Percentiles rank a stretch among this genome's conserved stretches.
These are phyloP conservation scores for Centaurea solstitialis DNA, from an alignment of 129 eudicot species.

Conservation along the genomic window DNA sequence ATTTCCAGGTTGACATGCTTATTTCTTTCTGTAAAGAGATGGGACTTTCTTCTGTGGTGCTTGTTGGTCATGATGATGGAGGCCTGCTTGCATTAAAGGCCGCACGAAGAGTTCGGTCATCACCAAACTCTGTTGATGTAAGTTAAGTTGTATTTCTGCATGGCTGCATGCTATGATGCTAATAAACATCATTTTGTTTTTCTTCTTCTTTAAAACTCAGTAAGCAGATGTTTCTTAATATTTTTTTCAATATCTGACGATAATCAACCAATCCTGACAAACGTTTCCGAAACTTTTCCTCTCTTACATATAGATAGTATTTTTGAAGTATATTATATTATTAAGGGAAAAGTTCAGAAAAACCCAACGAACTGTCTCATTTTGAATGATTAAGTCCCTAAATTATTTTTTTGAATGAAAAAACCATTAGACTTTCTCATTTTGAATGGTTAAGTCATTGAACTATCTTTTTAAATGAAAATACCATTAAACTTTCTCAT, in stretches of 20 bases:
- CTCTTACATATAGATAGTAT: background rate
- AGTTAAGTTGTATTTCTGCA: slow-evolving; percentile 28
- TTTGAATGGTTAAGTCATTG: no score
- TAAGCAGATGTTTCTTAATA: background rate
- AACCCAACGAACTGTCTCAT: no score
- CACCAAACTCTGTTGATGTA: slow-evolving; percentile 61
- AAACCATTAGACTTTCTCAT: no score
- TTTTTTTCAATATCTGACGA: background rate
- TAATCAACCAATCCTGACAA: background rate
- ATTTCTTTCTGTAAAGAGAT: slow-evolving; percentile 78
- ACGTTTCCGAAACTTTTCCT: background rate
- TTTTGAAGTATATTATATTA: background rate
- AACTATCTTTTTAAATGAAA: no score
- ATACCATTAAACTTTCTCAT: no score
- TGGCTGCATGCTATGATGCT: background rate
- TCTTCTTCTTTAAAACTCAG: background rate
- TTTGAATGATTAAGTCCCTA: no score
- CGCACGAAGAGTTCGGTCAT: slow-evolving; percentile 67
- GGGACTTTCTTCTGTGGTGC: slow-evolving; percentile 91
- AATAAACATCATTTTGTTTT: slow-evolving; percentile 3
- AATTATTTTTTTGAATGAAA: no score
- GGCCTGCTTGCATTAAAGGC: slow-evolving; percentile 95
- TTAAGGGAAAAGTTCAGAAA: no score
- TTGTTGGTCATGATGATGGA: slow-evolving; percentile 98
- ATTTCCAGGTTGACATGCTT: slow-evolving; percentile 90